A percentile compares a stretch with the other conserved stretches of the same genome.
phyloP scores from a whole-genome alignment of 176 grass and related monocot species.

The Tillandsia fasciculata region DNA sequence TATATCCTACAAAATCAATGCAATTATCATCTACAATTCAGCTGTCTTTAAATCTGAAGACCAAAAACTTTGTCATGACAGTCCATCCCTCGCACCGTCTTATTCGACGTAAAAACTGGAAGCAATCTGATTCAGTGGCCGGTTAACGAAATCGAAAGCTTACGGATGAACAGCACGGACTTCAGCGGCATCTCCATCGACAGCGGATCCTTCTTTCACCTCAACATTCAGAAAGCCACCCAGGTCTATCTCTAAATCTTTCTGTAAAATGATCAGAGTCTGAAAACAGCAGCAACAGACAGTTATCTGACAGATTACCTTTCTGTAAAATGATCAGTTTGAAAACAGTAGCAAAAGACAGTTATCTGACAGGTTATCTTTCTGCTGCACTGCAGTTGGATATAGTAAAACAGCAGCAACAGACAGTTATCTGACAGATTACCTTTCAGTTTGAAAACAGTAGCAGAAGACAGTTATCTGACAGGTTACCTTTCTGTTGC shows the following conservation, averaged over 20 bases:
- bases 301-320: not conserved
- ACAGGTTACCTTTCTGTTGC: not conserved
- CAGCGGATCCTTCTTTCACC: slow-evolving; percentile 38
- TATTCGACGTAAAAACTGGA: slow-evolving; percentile 67
- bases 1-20: too few species aligned
- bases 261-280: not conserved
- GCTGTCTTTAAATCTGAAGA: too few species aligned
- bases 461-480: not conserved
- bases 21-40: too few species aligned
- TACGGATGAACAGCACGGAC: slow-evolving; percentile 43
- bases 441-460: too few species aligned
- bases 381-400: slow-evolving; percentile 38
- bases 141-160: slow-evolving; percentile 55
- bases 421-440: not conserved
- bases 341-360: not conserved
- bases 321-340: not conserved
- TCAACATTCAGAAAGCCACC: slow-evolving; percentile 41
- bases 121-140: slow-evolving; percentile 90
- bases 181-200: slow-evolving; percentile 46
- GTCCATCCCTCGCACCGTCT: slow-evolving; percentile 61
- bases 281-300: not conserved
- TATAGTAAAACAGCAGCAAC: slow-evolving; percentile 21
- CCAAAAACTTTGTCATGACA: slow-evolving; percentile 6
- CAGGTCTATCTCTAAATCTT: slow-evolving; percentile 21
- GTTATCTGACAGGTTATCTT: not conserved